Percentiles rank a stretch among this genome's conserved stretches.
phyloP scores from a whole-genome alignment of 1,284 basidiomycete species.

The Vanrija sp. region DNA sequence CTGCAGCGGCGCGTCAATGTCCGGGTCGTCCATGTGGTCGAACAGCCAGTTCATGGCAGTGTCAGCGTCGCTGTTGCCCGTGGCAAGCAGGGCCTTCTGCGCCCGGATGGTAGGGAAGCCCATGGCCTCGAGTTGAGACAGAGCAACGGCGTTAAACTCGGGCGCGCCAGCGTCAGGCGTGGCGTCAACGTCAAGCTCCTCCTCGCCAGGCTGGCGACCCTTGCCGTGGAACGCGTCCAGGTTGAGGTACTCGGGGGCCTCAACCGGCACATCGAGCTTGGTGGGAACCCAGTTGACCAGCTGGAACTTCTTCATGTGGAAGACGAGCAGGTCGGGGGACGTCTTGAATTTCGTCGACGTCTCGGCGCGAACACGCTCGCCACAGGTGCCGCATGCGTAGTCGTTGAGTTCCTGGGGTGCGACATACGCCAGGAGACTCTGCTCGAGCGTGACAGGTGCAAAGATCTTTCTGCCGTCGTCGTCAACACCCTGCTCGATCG shows the following conservation, averaged over 20 bases:
- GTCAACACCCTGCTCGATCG: conserved; percentile 54
- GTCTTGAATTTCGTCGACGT: conserved; percentile 76
- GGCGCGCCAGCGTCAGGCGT: conserved; percentile 48
- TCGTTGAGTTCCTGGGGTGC: conserved; percentile 65
- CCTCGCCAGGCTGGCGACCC: conserved; percentile 72
- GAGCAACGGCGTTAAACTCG: conserved; percentile 64
- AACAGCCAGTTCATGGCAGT: conserved; percentile 95
- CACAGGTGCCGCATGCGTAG: conserved; percentile 62
- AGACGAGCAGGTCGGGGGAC: conserved; percentile 81
- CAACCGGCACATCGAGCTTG: conserved; percentile 86
- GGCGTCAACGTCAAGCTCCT: conserved; percentile 61
- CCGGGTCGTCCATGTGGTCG: conserved; percentile 88
- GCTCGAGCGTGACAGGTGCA: conserved; percentile 63
- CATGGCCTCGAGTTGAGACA: conserved; percentile 76
- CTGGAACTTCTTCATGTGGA: conserved; percentile 94
- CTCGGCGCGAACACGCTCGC: conserved; percentile 61
- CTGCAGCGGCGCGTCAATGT: conserved; percentile 81
- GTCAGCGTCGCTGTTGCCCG: conserved; percentile 73
- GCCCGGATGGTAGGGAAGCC: conserved; percentile 79
- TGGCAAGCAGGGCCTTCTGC: conserved; percentile 84
- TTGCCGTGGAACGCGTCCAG: conserved; percentile 68
- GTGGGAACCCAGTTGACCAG: conserved; percentile 95
- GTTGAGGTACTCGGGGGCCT: conserved; percentile 61
- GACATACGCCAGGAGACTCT: conserved; percentile 66
- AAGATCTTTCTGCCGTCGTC: conserved; percentile 63